Evolutionary conservation across 768 basidiomycete species (phyloP).

Genomic region (Serendipita sp.): DNA sequence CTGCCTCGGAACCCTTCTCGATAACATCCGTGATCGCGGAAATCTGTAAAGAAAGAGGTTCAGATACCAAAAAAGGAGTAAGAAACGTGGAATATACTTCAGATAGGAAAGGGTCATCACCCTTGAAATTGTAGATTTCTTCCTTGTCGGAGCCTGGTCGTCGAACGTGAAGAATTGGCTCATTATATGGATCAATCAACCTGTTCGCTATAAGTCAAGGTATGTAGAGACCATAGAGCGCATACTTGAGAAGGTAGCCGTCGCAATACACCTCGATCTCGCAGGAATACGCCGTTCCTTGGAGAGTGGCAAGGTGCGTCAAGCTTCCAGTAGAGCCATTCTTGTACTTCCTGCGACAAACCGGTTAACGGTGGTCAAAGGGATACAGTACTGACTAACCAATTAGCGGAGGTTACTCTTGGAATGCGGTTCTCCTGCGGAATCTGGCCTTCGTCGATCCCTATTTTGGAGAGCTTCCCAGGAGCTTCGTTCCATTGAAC

Average conservation of each 20-base stretch:
- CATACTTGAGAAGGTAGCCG: constrained; percentile 65
- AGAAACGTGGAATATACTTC: constrained; percentile 24
- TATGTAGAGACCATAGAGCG: background rate
- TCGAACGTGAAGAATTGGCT: constrained; percentile 76
- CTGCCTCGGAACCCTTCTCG: constrained; percentile 67
- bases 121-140: constrained; percentile 50
- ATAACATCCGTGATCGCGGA: constrained; percentile 86
- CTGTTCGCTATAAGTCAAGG: background rate
- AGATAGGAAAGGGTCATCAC: constrained; percentile 90
- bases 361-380: background rate
- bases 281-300: constrained; percentile 86
- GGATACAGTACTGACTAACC: constrained; percentile 25
- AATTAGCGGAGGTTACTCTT: constrained; percentile 81
- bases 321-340: constrained; percentile 88
- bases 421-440: constrained; percentile 82
- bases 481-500: constrained; percentile 87
- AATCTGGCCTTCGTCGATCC: constrained; percentile 75
- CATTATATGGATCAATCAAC: constrained; percentile 87
- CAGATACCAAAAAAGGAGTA: no score
- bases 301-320: constrained; percentile 78
- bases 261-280: constrained; percentile 91
- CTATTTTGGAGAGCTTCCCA: constrained; percentile 64
- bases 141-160: constrained; percentile 68
- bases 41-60: constrained; percentile 20
- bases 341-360: constrained; percentile 53